Conservation (phyloP, 179 eudicot species). For the Patellifolia procumbens region DNA sequence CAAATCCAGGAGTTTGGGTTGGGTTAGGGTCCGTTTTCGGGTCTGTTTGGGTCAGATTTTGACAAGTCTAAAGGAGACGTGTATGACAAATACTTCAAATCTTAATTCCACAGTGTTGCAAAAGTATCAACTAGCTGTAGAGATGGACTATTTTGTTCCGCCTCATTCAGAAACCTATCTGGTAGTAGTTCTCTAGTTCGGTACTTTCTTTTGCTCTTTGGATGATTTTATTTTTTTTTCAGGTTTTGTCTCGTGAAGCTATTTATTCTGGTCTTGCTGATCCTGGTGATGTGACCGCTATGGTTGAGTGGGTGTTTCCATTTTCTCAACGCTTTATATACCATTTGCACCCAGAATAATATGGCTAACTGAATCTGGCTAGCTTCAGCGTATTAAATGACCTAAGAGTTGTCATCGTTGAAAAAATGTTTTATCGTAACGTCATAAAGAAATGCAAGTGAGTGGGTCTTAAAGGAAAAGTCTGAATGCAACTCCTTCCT, state of each 20-base stretch:
- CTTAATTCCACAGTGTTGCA: no score
- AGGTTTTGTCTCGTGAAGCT: constrained; percentile 91
- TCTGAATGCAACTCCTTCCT: constrained; percentile 71
- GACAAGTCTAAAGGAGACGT: no score
- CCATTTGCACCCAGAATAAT: constrained; percentile 57
- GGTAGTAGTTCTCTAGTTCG: no score
- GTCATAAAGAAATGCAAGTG: constrained; percentile 55
- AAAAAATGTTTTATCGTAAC: constrained; percentile 68
- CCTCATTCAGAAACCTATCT: no score
- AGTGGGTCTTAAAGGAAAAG: constrained; percentile 55
- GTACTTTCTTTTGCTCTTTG: no score
- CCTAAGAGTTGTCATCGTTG: constrained; percentile 64
- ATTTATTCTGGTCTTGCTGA: constrained; percentile 66
- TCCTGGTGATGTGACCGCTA: constrained; percentile 50
- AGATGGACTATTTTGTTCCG: no score
- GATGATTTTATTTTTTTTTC: constrained; percentile 25
- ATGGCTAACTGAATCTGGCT: constrained; percentile 60
- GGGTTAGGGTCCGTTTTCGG: no score
- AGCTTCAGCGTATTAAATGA: constrained; percentile 40
- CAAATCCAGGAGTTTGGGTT: no score
- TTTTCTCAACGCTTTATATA: constrained; percentile 86
- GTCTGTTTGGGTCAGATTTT: no score
- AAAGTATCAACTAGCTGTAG: no score
- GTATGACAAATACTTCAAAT: no score
- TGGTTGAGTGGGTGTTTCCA: constrained; percentile 88